phyloP scores from a whole-genome alignment of 83 land plant species.

The Diphasiastrum complanatum region DNA sequence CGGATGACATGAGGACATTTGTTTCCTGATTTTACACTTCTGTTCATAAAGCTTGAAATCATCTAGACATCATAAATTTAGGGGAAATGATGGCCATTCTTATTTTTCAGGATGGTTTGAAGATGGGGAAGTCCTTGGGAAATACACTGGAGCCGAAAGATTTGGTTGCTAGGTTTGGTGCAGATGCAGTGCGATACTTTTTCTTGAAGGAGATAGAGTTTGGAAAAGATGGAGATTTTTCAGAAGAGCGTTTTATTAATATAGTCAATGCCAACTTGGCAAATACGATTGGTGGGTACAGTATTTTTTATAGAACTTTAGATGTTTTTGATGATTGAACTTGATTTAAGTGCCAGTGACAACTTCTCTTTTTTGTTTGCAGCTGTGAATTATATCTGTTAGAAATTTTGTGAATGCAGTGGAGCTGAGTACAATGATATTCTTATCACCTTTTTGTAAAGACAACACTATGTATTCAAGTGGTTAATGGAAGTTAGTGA shows the following conservation, averaged over 20 bases:
- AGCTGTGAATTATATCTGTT: background rate
- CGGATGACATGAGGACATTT: too few relatives aligned
- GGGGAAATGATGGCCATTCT: background rate
- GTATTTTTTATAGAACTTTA: background rate
- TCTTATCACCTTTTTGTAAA: too few relatives aligned
- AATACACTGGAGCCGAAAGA: slow-evolving; percentile 90
- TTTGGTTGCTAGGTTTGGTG: slow-evolving; percentile 71
- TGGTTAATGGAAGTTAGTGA: too few relatives aligned
- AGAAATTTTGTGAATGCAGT: slow-evolving; percentile 4
- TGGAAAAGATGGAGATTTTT: slow-evolving; percentile 96
- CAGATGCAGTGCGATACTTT: slow-evolving; percentile 93
- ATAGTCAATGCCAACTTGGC: slow-evolving; percentile 90
- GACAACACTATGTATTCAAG: too few relatives aligned
- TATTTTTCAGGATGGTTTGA: slow-evolving; percentile 81
- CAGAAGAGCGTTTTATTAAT: slow-evolving; percentile 85
- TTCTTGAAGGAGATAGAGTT: slow-evolving; percentile 91
- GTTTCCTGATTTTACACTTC: too few relatives aligned
- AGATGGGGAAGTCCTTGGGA: slow-evolving; percentile 98
- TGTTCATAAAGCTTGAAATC: too few relatives aligned
- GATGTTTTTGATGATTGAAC: background rate
- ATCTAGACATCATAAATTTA: too few relatives aligned
- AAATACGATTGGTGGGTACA: slow-evolving; percentile 72
- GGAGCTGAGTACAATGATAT: too few relatives aligned
- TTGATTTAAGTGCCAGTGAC: background rate
- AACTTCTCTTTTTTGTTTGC: slow-evolving; percentile 9